These are phyloP conservation scores for Acorus gramineus DNA, from an alignment of 106 monocot species.

Conservation along the genomic window DNA sequence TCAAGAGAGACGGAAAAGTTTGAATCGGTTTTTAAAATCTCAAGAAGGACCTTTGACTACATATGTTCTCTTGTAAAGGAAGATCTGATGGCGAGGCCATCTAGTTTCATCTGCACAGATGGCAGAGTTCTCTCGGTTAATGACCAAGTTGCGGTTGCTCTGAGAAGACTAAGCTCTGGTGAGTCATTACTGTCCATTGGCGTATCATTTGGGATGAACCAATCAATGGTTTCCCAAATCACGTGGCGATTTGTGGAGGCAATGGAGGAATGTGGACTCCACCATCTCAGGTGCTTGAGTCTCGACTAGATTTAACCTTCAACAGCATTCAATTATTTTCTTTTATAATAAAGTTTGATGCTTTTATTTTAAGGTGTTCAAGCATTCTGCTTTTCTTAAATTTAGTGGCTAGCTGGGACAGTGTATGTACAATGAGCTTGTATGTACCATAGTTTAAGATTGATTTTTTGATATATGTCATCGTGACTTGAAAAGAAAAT, in stretches of 20 bases:
- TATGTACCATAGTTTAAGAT: no score
- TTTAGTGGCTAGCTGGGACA: no score
- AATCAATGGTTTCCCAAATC: constrained; percentile 61
- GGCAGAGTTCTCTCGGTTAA: constrained; percentile 33
- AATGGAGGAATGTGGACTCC: constrained; percentile 48
- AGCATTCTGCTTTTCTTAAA: no score
- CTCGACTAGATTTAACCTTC: no score
- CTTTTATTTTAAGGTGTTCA: no score
- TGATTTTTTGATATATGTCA: no score
- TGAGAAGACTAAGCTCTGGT: constrained; percentile 55
- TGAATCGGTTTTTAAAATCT: constrained; percentile 81
- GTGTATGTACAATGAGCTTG: no score
- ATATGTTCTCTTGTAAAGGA: constrained; percentile 71
- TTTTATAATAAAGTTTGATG: no score
- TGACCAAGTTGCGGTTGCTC: constrained; percentile 59
- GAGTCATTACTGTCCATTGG: constrained; percentile 55
- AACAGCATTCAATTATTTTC: no score
- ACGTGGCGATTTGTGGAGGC: constrained; percentile 73
- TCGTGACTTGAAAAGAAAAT: no score
- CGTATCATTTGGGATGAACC: constrained; percentile 40
- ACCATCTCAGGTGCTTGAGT: constrained; percentile 22
- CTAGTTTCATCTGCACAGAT: constrained; percentile 41
- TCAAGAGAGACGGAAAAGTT: constrained; percentile 42
- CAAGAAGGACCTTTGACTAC: constrained; percentile 83
- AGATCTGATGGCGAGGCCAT: constrained; percentile 44